Conservation (phyloP, 306 rosid species). For the Quercus robur region DNA sequence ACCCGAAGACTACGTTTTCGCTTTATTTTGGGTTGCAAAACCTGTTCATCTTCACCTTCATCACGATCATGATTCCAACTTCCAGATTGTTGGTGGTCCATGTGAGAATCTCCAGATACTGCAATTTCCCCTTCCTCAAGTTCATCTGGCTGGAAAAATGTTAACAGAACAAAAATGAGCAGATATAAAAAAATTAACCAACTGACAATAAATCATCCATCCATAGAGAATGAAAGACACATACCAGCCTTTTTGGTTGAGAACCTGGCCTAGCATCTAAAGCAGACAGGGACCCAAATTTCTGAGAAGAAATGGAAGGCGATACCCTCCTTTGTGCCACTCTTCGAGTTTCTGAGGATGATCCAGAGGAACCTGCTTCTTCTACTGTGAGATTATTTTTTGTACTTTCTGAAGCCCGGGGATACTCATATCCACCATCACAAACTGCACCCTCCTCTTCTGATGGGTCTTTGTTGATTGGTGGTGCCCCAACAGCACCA, state of each 20-base stretch:
- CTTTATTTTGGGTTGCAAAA: slow-evolving; percentile 85
- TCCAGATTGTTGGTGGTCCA: slow-evolving; percentile 89
- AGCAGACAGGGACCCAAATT: slow-evolving; percentile 90
- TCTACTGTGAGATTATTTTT: slow-evolving; percentile 53
- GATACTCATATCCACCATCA: slow-evolving; percentile 58
- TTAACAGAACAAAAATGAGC: slow-evolving; percentile 29
- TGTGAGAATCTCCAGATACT: slow-evolving; percentile 83
- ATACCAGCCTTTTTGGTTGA: slow-evolving; percentile 68
- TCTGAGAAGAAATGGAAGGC: slow-evolving; percentile 78
- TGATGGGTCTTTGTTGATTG: slow-evolving; percentile 48
- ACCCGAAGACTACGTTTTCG: slow-evolving; percentile 88
- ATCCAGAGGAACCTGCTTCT: slow-evolving; percentile 75
- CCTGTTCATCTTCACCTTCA: slow-evolving; percentile 93
- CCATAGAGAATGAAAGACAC: slow-evolving; percentile 24
- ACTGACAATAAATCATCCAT: slow-evolving; percentile 18
- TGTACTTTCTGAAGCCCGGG: slow-evolving; percentile 47
- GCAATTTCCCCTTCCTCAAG: slow-evolving; percentile 98
- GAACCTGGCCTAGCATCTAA: slow-evolving; percentile 82
- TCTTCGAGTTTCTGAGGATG: slow-evolving; percentile 70
- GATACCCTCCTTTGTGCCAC: slow-evolving; percentile 47
- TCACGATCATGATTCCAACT: slow-evolving; percentile 95
- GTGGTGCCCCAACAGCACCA: slow-evolving; percentile 66
- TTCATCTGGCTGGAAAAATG: slow-evolving; percentile 70
- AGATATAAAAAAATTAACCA: slow-evolving; percentile 21
- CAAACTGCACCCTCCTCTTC: slow-evolving; percentile 60